phyloP scores from a whole-genome alignment of 257 asterid species.

The Apocynum venetum region DNA sequence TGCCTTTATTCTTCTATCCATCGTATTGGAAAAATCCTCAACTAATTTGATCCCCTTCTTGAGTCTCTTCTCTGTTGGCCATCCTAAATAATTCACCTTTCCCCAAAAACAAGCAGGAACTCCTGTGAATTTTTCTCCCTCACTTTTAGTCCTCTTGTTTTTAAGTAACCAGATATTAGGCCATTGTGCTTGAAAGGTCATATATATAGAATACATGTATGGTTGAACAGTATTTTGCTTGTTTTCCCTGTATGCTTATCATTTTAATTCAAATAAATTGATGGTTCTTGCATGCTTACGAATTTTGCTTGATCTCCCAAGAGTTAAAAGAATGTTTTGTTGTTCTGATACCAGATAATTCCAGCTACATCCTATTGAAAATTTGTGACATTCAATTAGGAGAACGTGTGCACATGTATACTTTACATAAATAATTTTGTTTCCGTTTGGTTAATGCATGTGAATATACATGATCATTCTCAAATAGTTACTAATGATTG shows the following conservation, averaged over 20 bases:
- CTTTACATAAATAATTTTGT: conserved; percentile 1
- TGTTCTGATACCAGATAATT: neutral
- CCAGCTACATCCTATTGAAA: neutral
- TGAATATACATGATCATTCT: neutral
- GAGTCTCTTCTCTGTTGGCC: neutral
- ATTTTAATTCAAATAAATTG: neutral
- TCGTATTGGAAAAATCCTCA: neutral
- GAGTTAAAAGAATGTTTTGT: neutral
- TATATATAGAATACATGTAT: neutral
- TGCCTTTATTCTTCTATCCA: neutral
- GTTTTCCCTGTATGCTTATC: neutral
- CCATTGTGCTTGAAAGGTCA: neutral
- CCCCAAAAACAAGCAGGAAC: neutral
- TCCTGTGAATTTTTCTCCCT: neutral
- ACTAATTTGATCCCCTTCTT: neutral
- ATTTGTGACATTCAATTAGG: neutral
- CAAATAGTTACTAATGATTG: conserved; percentile 14
- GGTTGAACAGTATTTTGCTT: neutral
- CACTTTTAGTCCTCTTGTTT: neutral
- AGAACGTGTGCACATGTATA: neutral
- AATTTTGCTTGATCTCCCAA: neutral
- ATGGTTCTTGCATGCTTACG: neutral
- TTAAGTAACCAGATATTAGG: neutral
- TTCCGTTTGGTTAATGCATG: neutral
- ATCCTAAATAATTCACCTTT: neutral